Evolutionary conservation across 352 stramenopile genomes (phyloP).

Genomic region (Aphanomyces astaci): DNA sequence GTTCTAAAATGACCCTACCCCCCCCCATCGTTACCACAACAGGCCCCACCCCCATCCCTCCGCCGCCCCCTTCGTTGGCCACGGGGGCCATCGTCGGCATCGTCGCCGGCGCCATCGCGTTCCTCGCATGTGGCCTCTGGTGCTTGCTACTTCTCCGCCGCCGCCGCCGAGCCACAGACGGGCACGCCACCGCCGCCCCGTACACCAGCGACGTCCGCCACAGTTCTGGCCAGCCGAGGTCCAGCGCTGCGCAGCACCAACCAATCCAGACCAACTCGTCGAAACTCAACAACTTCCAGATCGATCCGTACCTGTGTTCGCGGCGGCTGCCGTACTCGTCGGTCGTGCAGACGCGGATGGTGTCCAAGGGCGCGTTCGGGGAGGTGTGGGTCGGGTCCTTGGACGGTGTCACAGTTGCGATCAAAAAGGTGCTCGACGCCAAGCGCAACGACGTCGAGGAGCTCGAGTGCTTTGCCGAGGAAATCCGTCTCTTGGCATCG

Average conservation of each 20-base stretch:
- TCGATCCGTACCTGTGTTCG: constrained; percentile 40
- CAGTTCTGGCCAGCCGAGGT: neutral
- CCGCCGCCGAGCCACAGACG: neutral
- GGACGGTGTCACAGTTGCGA: constrained; percentile 59
- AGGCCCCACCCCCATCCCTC: neutral
- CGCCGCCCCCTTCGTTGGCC: neutral
- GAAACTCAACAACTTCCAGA: constrained; percentile 65
- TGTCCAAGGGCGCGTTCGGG: constrained; percentile 69
- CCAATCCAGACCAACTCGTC: constrained; percentile 24
- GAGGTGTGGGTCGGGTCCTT: constrained; percentile 79
- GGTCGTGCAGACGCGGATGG: constrained; percentile 64
- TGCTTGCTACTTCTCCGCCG: neutral
- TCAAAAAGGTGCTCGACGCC: constrained; percentile 74
- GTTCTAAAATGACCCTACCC: neutral
- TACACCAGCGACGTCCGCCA: neutral
- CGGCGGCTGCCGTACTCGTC: constrained; percentile 60
- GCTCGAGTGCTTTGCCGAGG: constrained; percentile 72
- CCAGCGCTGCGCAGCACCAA: neutral
- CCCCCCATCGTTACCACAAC: neutral
- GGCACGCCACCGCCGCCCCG: neutral
- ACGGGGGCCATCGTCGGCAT: constrained; percentile 8
- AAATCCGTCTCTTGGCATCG: constrained; percentile 69
- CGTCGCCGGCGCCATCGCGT: neutral
- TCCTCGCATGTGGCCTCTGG: neutral
- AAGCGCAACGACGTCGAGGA: constrained; percentile 77